These are phyloP conservation scores for Aspergillus calidoustus DNA, from an alignment of 2,329 filamentous ascomycete species.

Conservation along the genomic window DNA sequence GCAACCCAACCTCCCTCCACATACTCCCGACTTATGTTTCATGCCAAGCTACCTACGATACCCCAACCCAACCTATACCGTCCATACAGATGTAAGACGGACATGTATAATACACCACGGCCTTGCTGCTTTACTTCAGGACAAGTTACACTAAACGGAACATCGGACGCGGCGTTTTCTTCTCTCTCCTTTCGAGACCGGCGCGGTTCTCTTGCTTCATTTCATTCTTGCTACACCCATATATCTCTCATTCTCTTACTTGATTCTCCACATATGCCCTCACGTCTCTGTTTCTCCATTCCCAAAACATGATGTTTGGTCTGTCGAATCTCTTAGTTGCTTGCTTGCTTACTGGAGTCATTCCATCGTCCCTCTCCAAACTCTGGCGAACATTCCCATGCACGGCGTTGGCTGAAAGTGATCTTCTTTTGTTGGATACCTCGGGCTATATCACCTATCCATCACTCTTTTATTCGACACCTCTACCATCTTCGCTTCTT, in stretches of 20 bases:
- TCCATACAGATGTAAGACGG: constrained; percentile 15
- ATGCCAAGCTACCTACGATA: constrained; percentile 25
- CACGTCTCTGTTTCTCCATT: neutral
- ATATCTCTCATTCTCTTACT: neutral
- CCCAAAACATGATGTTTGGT: neutral
- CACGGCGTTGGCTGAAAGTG: constrained; percentile 12
- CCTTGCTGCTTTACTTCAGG: constrained; percentile 24
- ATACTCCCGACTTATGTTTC: constrained; percentile 13
- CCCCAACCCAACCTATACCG: constrained; percentile 26
- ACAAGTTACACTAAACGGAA: constrained; percentile 22
- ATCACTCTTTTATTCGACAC: neutral
- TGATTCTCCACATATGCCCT: neutral
- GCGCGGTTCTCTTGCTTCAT: neutral
- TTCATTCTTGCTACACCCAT: constrained; percentile 3
- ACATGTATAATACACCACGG: constrained; percentile 31
- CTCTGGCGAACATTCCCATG: constrained; percentile 1
- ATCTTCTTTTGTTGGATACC: constrained; percentile 10
- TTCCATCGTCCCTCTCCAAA: neutral
- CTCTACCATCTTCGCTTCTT: neutral
- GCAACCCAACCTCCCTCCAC: constrained; percentile 3
- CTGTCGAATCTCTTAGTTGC: neutral
- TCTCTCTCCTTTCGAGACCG: neutral
- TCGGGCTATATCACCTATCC: neutral
- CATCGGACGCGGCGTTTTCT: constrained; percentile 31
- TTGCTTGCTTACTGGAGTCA: constrained; percentile 4